A percentile compares a stretch with the other conserved stretches of the same genome.
Evolutionary conservation across 208 protist species (phyloP).

Genomic region (Leishmania turanica): DNA sequence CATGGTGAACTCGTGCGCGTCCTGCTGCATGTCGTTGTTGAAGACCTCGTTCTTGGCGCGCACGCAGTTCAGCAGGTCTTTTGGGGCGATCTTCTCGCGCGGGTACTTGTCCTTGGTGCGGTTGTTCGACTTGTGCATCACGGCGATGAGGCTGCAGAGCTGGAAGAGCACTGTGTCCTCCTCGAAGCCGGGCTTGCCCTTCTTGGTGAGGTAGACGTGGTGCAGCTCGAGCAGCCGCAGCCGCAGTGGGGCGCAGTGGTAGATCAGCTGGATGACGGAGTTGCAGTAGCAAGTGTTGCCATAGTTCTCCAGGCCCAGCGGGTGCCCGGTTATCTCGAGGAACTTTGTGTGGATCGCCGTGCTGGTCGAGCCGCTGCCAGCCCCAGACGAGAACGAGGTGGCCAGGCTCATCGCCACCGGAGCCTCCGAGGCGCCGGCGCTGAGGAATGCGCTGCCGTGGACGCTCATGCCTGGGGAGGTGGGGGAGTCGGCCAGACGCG

Average conservation of each 20-base stretch:
- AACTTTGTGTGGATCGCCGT: constrained; percentile 60
- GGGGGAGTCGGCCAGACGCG: constrained; percentile 21
- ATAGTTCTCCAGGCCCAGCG: constrained; percentile 89
- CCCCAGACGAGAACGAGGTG: not conserved
- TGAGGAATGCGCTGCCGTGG: constrained; percentile 18
- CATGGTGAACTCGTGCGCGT: constrained; percentile 91
- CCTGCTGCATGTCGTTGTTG: constrained; percentile 84
- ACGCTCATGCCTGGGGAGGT: constrained; percentile 22
- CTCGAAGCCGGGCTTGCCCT: constrained; percentile 62
- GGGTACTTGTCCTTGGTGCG: constrained; percentile 36
- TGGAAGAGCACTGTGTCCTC: constrained; percentile 63
- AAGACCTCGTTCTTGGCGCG: constrained; percentile 63
- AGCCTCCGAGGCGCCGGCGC: not conserved
- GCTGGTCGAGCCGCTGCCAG: constrained; percentile 2
- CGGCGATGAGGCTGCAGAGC: constrained; percentile 68
- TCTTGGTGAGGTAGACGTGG: constrained; percentile 57
- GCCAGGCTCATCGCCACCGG: constrained; percentile 1
- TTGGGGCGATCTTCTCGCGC: constrained; percentile 46
- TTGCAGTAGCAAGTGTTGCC: constrained; percentile 94
- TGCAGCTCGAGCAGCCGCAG: constrained; percentile 76
- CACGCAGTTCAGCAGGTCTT: constrained; percentile 52
- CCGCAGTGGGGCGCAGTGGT: constrained; percentile 88
- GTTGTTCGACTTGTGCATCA: constrained; percentile 91
- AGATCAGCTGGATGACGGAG: constrained; percentile 89
- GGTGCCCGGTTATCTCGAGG: constrained; percentile 75